phyloP scores from a whole-genome alignment of 129 eudicot genomes.

The Centaurea solstitialis region DNA sequence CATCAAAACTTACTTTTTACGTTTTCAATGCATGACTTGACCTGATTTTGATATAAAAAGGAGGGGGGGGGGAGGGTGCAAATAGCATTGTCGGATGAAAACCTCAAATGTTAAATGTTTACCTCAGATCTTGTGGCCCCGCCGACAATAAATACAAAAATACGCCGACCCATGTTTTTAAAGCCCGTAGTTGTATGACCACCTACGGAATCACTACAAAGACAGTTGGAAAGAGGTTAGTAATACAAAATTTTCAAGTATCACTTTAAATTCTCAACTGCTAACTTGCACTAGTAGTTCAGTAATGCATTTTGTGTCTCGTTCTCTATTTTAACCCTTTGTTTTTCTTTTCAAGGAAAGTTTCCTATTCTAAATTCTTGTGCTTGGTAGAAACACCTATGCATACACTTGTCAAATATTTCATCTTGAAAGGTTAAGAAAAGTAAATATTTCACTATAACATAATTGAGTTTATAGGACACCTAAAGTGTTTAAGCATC shows the following conservation, averaged over 20 bases:
- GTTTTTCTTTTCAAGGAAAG: background rate
- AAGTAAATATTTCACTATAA: too few relatives aligned
- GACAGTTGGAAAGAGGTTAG: slow-evolving; percentile 9
- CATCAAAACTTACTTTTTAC: too few relatives aligned
- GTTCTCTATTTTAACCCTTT: background rate
- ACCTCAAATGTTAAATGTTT: background rate
- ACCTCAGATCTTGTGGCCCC: slow-evolving; percentile 96
- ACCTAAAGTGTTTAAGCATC: too few relatives aligned
- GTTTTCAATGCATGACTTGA: too few relatives aligned
- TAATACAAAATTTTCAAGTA: slow-evolving; percentile 1
- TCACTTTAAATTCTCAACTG: background rate
- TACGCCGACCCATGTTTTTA: slow-evolving; percentile 79
- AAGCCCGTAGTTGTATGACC: slow-evolving; percentile 57
- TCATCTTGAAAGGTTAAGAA: background rate
- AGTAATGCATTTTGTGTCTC: background rate
- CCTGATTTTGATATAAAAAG: too few relatives aligned
- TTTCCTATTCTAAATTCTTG: background rate
- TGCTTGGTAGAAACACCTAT: background rate
- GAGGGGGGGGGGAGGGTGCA: too few relatives aligned
- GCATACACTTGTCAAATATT: background rate
- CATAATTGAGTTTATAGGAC: too few relatives aligned
- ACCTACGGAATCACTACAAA: slow-evolving; percentile 56
- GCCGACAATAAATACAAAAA: slow-evolving; percentile 80
- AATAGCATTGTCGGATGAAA: background rate
- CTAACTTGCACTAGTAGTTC: background rate